Conservation (phyloP, 495 filamentous ascomycete genomes). For the Penicillium herquei region DNA sequence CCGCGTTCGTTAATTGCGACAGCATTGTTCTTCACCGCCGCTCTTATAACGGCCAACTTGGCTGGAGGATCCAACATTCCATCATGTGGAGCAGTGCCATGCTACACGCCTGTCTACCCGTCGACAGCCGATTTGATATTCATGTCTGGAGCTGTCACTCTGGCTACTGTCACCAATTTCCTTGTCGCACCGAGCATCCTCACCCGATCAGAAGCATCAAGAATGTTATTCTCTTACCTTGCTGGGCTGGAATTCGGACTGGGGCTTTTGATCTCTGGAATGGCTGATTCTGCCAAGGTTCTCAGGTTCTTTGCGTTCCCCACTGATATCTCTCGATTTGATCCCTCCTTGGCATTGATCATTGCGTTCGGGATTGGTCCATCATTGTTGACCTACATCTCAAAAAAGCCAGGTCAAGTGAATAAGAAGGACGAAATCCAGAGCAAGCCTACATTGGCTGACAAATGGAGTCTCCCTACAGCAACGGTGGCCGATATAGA, state of each 20-base stretch:
- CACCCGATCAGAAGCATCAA: slow-evolving; percentile 26
- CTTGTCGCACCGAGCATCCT: slow-evolving; percentile 27
- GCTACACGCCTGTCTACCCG: slow-evolving; percentile 51
- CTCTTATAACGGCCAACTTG: slow-evolving; percentile 50
- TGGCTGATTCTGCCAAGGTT: slow-evolving; percentile 55
- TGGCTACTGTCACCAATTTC: slow-evolving; percentile 36
- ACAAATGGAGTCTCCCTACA: slow-evolving; percentile 45
- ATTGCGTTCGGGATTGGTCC: slow-evolving; percentile 52
- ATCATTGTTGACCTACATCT: slow-evolving; percentile 37
- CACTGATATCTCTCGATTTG: slow-evolving; percentile 42
- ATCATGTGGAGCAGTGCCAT: slow-evolving; percentile 39
- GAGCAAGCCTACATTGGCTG: slow-evolving; percentile 39
- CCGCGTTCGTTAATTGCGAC: slow-evolving; percentile 53
- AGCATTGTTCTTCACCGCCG: slow-evolving; percentile 53
- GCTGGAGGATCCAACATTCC: slow-evolving; percentile 30
- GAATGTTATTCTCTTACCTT: slow-evolving; percentile 36
- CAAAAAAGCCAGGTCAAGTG: slow-evolving; percentile 29
- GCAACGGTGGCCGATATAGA: slow-evolving; percentile 51
- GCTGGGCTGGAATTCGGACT: slow-evolving; percentile 54
- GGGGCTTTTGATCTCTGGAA: slow-evolving; percentile 53
- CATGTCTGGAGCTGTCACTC: slow-evolving; percentile 28
- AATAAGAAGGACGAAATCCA: slow-evolving; percentile 12
- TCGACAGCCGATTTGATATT: slow-evolving; percentile 32
- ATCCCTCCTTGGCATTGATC: slow-evolving; percentile 53
- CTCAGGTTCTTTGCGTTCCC: slow-evolving; percentile 52